phyloP scores from a whole-genome alignment of 352 stramenopile genomes.

The Globisporangium carolinianum region DNA sequence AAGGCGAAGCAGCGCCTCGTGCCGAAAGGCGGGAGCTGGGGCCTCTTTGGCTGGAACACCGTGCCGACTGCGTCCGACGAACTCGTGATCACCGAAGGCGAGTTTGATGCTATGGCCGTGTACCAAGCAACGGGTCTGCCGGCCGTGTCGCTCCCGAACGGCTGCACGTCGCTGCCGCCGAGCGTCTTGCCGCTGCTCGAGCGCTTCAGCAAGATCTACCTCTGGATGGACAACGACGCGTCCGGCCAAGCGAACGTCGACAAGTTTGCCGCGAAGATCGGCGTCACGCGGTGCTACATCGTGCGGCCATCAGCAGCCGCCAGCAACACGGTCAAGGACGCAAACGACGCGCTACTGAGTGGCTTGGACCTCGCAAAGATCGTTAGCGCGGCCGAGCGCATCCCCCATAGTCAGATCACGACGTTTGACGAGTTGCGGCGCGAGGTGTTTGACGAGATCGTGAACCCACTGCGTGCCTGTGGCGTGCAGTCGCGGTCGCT shows the following conservation, averaged over 20 bases:
- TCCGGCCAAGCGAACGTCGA: constrained; percentile 92
- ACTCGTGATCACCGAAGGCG: constrained; percentile 96
- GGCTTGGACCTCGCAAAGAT: constrained; percentile 86
- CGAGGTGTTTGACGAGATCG: constrained; percentile 93
- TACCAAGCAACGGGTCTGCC: constrained; percentile 92
- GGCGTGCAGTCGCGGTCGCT: constrained; percentile 92
- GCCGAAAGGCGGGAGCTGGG: constrained; percentile 92
- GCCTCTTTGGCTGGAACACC: constrained; percentile 99
- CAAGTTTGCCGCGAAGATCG: constrained; percentile 96
- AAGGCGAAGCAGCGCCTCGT: constrained; percentile 85
- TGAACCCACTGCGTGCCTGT: constrained; percentile 91
- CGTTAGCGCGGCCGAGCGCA: constrained; percentile 71
- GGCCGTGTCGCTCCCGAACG: constrained; percentile 96
- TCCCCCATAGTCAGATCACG: constrained; percentile 92
- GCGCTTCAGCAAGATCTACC: constrained; percentile 95
- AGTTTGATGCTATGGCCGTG: constrained; percentile 97
- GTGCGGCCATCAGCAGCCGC: constrained; percentile 60
- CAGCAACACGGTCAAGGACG: constrained; percentile 88
- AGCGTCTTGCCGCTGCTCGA: constrained; percentile 95
- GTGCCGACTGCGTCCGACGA: constrained; percentile 79
- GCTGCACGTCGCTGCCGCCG: constrained; percentile 92
- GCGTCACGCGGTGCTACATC: constrained; percentile 86
- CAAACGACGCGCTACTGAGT: constrained; percentile 95
- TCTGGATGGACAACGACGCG: constrained; percentile 99
- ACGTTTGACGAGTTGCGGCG: constrained; percentile 90